These are phyloP conservation scores for Verticillium alfalfae DNA, from an alignment of 2,329 filamentous ascomycete species.

Conservation along the genomic window DNA sequence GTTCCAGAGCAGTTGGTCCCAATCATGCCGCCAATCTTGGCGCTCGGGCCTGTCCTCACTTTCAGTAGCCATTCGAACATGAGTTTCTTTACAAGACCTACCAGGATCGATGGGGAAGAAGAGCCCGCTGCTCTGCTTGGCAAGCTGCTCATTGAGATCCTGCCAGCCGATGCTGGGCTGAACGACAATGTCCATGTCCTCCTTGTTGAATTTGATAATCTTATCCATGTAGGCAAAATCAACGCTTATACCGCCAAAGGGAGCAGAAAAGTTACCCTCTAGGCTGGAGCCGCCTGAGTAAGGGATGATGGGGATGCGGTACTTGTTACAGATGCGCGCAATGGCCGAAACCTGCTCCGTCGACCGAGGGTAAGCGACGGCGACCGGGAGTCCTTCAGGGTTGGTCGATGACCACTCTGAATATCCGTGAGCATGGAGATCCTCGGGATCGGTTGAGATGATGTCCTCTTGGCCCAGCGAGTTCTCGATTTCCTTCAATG, in stretches of 20 bases:
- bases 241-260: slow-evolving; percentile 80
- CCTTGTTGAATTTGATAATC: slow-evolving; percentile 72
- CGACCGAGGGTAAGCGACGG: slow-evolving; percentile 57
- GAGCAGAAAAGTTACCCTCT: slow-evolving; percentile 86
- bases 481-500: slow-evolving; percentile 48
- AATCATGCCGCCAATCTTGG: slow-evolving; percentile 79
- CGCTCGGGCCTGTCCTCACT: slow-evolving; percentile 40
- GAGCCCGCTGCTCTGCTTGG: slow-evolving; percentile 61
- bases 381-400: slow-evolving; percentile 54
- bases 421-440: slow-evolving; percentile 58
- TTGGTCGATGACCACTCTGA: slow-evolving; percentile 63
- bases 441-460: slow-evolving; percentile 58
- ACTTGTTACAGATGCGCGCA: slow-evolving; percentile 67
- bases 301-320: slow-evolving; percentile 77
- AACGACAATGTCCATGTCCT: slow-evolving; percentile 89
- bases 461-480: slow-evolving; percentile 44
- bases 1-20: slow-evolving; percentile 75
- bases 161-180: slow-evolving; percentile 93
- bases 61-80: not conserved
- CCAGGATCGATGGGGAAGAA: slow-evolving; percentile 92
- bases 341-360: slow-evolving; percentile 56
- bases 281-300: slow-evolving; percentile 83
- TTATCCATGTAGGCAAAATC: slow-evolving; percentile 87
- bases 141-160: slow-evolving; percentile 68
- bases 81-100: slow-evolving; percentile 14